Conservation (phyloP, 495 filamentous ascomycete species). For the Podospora tetraspora region DNA sequence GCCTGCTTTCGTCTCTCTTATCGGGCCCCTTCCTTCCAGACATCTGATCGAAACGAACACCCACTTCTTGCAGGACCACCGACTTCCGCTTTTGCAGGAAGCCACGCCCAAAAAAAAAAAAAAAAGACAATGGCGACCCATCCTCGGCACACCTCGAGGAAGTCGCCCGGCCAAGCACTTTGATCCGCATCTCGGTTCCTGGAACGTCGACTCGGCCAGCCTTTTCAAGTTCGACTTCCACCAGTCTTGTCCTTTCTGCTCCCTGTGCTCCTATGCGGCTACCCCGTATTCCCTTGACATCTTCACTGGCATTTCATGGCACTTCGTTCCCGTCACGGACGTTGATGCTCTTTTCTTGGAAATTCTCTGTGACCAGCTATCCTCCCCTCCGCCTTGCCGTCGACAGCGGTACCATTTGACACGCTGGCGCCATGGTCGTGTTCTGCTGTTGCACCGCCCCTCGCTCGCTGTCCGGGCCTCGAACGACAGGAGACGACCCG, state of each 20-base stretch:
- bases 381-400: constrained; percentile 8
- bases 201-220: neutral
- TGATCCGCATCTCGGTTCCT: neutral
- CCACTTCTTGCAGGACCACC: neutral
- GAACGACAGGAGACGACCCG: constrained; percentile 18
- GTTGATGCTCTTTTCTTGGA: constrained; percentile 15
- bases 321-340: constrained; percentile 4
- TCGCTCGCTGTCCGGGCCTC: constrained; percentile 25
- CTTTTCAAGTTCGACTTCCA: neutral
- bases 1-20: neutral
- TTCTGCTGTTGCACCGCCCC: constrained; percentile 36
- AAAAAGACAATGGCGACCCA: neutral
- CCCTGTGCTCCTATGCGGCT: constrained; percentile 3
- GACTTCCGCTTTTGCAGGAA: neutral
- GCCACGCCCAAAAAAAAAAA: neutral
- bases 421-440: constrained; percentile 31
- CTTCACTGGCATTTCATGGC: constrained; percentile 15
- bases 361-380: constrained; percentile 9
- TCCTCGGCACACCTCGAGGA: neutral
- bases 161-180: neutral
- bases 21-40: neutral
- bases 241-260: neutral
- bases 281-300: constrained; percentile 12
- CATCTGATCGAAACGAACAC: neutral
- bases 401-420: neutral